Percentiles rank a stretch among this genome's conserved stretches.
phyloP scores from a whole-genome alignment of 2,329 filamentous ascomycete species.

The Fusarium verrucosum region DNA sequence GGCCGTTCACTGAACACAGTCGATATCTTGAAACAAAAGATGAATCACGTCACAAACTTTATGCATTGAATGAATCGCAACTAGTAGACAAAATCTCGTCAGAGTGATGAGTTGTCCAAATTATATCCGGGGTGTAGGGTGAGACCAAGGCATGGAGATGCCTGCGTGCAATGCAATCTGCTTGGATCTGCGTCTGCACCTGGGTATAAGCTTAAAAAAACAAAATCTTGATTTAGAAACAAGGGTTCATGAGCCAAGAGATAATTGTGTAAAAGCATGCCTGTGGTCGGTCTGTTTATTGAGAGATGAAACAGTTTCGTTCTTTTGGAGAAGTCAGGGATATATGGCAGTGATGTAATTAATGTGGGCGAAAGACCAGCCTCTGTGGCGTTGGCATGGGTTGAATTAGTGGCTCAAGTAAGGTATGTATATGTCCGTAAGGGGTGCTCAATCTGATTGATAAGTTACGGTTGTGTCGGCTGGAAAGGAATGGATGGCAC shows the following conservation, averaged over 20 bases:
- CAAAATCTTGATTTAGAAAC: constrained; percentile 4
- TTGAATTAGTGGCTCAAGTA: background rate
- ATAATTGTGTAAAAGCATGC: background rate
- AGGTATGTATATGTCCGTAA: background rate
- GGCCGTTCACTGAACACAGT: background rate
- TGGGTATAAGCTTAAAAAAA: constrained; percentile 8
- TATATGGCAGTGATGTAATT: constrained; percentile 11
- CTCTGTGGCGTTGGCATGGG: constrained; percentile 1
- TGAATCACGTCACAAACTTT: background rate
- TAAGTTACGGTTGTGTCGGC: too few relatives aligned
- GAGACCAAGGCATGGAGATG: constrained; percentile 4
- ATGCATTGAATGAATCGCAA: background rate
- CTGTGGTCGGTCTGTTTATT: background rate
- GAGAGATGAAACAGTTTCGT: constrained; percentile 5
- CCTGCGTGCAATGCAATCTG: background rate
- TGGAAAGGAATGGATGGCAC: background rate
- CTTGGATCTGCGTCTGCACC: background rate
- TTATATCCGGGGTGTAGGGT: constrained; percentile 2
- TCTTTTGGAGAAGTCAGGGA: too few relatives aligned
- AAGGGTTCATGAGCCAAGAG: background rate
- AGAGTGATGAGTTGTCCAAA: background rate
- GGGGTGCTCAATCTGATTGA: background rate
- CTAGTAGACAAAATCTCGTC: background rate
- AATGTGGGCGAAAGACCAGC: background rate
- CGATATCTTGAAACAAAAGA: background rate